Base-by-base conservation (phyloP, 2,329 filamentous ascomycete species). In the Pseudogymnoascus pannorum region DNA sequence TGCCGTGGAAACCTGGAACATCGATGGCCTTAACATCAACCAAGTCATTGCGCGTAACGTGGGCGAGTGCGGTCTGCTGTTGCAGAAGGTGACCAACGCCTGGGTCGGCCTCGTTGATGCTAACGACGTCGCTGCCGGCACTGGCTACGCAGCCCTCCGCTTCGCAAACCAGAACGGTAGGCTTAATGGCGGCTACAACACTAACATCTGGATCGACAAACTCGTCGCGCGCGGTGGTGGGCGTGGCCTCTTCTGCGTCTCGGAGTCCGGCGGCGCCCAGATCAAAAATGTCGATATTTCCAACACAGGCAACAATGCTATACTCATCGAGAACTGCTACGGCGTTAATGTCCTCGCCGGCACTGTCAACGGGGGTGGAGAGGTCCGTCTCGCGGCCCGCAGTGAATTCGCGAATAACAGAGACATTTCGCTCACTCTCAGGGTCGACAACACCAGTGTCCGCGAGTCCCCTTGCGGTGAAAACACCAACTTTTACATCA, bases 261-360 rank as follows among this genome's bases (percentile, higher is more conserved):
- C 80, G 0, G 73, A 79, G 66, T 83, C 80, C 0, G 81, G 82
- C 0, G 82, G 72, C n/a, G 79, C 75, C 1, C 76, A 75, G 7
- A 84, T 85, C 60, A 70, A 68, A 6, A 73, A 64, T 3, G 71
- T 83, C 16, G 80, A 84, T 64, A 73, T 84, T 1, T 75, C 79
- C 0, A 71, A 73, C 65, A 84, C 83, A 57, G 81, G 76, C 0
- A 82, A 81, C 67, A 84, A 84, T 61, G 78, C 81, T 0, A 75
- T 84, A 16, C 73, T 85, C 1, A 79, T 85, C 26, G 81, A 85
- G 74, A 85, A 85, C 70, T 84, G 82, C 72, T 84, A 84, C 69
- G 80, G 81, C 59, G 64, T 85, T 29, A 70, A 72, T 1, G 82
- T 84, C 67, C 71, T 68, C 1, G 76, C 77, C 16, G 82, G 82